These are phyloP conservation scores for Nemania bipapillata DNA, from an alignment of 2,329 filamentous ascomycete genomes.

Conservation along the genomic window DNA sequence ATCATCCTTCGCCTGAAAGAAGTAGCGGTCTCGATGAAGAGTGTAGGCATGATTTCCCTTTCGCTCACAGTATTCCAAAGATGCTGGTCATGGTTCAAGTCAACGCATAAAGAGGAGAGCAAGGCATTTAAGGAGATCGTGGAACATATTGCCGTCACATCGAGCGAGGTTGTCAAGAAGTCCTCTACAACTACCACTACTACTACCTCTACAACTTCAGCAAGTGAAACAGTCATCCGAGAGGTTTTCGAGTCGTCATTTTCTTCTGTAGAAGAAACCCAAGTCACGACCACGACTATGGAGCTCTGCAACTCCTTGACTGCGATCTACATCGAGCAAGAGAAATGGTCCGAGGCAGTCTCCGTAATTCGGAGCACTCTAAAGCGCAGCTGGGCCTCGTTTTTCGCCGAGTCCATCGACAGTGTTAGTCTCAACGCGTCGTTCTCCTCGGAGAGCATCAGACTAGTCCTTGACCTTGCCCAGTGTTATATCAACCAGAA, in stretches of 20 bases:
- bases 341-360: conserved; percentile 34
- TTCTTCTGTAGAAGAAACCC: conserved; percentile 25
- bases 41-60: conserved; percentile 30
- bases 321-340: conserved; percentile 36
- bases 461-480: conserved; percentile 33
- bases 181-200: conserved; percentile 28
- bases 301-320: conserved; percentile 36
- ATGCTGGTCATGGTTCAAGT: conserved; percentile 40
- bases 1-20: conserved; percentile 35
- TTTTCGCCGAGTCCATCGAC: conserved; percentile 36
- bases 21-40: conserved; percentile 29
- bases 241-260: conserved; percentile 38
- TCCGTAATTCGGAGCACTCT: conserved; percentile 35
- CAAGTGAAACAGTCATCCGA: conserved; percentile 36
- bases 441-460: conserved; percentile 30
- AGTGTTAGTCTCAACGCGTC: conserved; percentile 27
- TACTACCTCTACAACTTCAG: conserved; percentile 19
- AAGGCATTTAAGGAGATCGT: conserved; percentile 37
- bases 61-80: conserved; percentile 37
- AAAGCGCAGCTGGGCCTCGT: conserved; percentile 34
- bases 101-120: conserved; percentile 35
- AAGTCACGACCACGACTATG: conserved; percentile 32
- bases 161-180: conserved; percentile 34
- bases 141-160: conserved; percentile 34
- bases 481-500: conserved; percentile 36